Evolutionary conservation across 2,329 filamentous ascomycete genomes (phyloP).

Genomic region (Zymoseptoria tritici): DNA sequence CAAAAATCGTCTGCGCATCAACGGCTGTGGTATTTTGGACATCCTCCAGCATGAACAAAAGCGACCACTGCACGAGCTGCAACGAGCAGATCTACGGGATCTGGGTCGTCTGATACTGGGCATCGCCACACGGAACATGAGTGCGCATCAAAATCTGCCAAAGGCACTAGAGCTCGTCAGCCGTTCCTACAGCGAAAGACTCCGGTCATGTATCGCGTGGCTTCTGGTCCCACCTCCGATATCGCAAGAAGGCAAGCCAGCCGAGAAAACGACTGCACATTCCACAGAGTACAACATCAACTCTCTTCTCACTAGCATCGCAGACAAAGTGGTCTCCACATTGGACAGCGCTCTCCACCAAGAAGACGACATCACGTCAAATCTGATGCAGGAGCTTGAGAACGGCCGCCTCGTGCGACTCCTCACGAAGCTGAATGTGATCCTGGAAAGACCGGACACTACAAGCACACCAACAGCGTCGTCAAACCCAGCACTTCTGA

Average conservation of each 20-base stretch:
- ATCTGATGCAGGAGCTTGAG: constrained; percentile 74
- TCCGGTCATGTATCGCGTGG: constrained; percentile 76
- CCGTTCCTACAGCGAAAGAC: constrained; percentile 66
- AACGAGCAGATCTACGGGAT: constrained; percentile 78
- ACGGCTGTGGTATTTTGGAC: constrained; percentile 81
- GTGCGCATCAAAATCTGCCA: constrained; percentile 49
- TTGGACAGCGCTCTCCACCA: constrained; percentile 75
- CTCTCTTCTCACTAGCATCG: constrained; percentile 69
- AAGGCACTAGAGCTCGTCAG: constrained; percentile 69
- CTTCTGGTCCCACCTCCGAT: constrained; percentile 57
- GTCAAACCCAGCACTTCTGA: constrained; percentile 23
- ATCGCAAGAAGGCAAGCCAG: constrained; percentile 3
- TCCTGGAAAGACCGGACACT: constrained; percentile 85
- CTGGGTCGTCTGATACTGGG: constrained; percentile 80
- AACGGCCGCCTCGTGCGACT: constrained; percentile 79
- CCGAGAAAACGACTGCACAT: constrained; percentile 2
- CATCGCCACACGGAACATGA: constrained; percentile 55
- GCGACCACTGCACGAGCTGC: constrained; percentile 63
- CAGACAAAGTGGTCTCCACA: constrained; percentile 64
- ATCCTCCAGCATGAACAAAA: constrained; percentile 74
- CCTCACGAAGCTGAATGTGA: constrained; percentile 71
- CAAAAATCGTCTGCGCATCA: constrained; percentile 81
- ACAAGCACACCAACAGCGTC: constrained; percentile 23
- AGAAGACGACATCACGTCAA: constrained; percentile 64
- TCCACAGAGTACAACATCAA: constrained; percentile 61